phyloP scores from a whole-genome alignment of 345 rosid species.

The Euclidium syriacum region DNA sequence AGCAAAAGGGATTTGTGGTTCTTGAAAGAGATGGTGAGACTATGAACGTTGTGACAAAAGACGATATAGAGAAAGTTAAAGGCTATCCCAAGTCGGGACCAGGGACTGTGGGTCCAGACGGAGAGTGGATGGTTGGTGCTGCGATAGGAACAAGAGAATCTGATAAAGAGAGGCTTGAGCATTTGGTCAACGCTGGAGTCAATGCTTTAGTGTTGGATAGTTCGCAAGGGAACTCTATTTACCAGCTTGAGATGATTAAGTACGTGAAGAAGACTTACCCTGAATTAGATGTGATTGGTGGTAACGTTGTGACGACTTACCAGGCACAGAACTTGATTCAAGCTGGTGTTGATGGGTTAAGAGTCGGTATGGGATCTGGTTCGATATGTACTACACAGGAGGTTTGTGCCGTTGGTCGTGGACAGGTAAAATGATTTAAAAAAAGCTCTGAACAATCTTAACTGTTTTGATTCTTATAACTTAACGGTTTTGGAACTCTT shows the following conservation, averaged over 20 bases:
- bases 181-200: conserved; percentile 60
- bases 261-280: conserved; percentile 61
- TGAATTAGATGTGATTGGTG: conserved; percentile 78
- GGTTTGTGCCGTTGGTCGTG: conserved; percentile 94
- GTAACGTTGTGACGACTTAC: conserved; percentile 79
- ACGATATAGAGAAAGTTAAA: conserved; percentile 67
- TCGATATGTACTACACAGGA: conserved; percentile 96
- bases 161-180: conserved; percentile 78
- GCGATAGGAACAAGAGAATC: conserved; percentile 77
- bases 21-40: conserved; percentile 55
- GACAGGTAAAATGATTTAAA: conserved; percentile 80
- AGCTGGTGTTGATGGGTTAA: conserved; percentile 74
- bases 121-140: conserved; percentile 93
- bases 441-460: background rate
- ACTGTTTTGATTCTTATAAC: background rate
- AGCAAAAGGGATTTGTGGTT: conserved; percentile 46
- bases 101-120: conserved; percentile 64
- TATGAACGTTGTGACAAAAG: conserved; percentile 59
- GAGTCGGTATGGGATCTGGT: conserved; percentile 97
- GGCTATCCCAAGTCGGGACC: conserved; percentile 64
- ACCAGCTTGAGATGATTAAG: conserved; percentile 86
- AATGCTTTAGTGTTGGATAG: conserved; percentile 79
- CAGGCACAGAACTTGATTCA: conserved; percentile 86
- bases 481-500: background rate
- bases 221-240: conserved; percentile 87